Evolutionary conservation across 1,284 basidiomycete genomes (phyloP).

Genomic region (Trametes versicolor): DNA sequence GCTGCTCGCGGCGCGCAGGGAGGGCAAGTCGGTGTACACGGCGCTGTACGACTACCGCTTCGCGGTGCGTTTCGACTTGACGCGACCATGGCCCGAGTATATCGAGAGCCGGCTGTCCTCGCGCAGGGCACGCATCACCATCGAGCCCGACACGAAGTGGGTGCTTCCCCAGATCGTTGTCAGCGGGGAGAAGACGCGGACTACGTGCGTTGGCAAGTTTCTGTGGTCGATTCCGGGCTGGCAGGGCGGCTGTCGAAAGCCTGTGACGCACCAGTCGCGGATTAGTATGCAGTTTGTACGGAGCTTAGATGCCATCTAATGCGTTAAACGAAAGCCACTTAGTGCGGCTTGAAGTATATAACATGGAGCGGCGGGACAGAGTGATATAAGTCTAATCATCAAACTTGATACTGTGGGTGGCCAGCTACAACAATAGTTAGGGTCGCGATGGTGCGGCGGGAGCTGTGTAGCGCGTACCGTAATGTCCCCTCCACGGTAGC

Average conservation of each 20-base stretch:
- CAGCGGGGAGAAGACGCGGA: conserved; percentile 12
- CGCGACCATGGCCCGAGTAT: conserved; percentile 47
- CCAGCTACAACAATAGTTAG: conserved; percentile 59
- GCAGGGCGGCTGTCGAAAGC: conserved; percentile 5
- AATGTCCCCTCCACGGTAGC: conserved; percentile 92
- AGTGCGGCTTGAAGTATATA: neutral
- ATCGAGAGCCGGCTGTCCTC: conserved; percentile 18
- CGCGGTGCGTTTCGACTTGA: conserved; percentile 56
- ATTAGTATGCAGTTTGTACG: conserved; percentile 58
- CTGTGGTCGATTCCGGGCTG: conserved; percentile 20
- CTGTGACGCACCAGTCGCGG: conserved; percentile 47
- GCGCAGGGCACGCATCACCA: conserved; percentile 39
- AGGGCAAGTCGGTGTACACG: neutral
- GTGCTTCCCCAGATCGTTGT: conserved; percentile 57
- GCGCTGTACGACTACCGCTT: conserved; percentile 70
- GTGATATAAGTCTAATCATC: conserved; percentile 45
- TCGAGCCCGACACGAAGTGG: conserved; percentile 54
- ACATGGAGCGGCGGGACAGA: neutral
- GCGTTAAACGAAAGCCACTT: too few relatives aligned
- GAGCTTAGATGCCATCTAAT: conserved; percentile 52
- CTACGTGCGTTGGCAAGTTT: conserved; percentile 27
- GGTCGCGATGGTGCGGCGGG: conserved; percentile 8
- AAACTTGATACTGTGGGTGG: conserved; percentile 89
- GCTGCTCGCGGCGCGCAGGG: conserved; percentile 11
- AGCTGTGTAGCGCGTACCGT: conserved; percentile 63